Conservation (phyloP, 768 basidiomycete genomes). For the Dacryopinax primogenitus region DNA sequence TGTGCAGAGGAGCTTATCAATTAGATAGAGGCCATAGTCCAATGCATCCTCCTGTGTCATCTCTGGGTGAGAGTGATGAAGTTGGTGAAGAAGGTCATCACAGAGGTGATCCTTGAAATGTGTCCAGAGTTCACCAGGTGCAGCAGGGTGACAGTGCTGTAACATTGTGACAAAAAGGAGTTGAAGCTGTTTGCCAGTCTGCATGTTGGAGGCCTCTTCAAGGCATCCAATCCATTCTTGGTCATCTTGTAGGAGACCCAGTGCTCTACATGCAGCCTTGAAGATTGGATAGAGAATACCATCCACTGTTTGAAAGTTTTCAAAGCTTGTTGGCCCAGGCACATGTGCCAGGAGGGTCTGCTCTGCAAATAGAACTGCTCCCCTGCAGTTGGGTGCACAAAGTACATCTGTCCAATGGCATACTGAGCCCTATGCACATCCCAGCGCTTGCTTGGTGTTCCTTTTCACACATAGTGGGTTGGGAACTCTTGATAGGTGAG, state of each 20-base stretch:
- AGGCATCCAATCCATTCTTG: conserved; percentile 34
- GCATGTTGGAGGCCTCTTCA: conserved; percentile 30
- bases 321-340: conserved; percentile 27
- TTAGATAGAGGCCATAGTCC: conserved; percentile 35
- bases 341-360: conserved; percentile 32
- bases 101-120: conserved; percentile 29
- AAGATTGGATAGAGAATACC: conserved; percentile 24
- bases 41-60: conserved; percentile 27
- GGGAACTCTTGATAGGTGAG: conserved; percentile 33
- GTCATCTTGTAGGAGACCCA: conserved; percentile 34
- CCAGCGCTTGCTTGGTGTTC: conserved; percentile 25
- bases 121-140: conserved; percentile 32
- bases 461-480: conserved; percentile 23
- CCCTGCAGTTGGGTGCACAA: conserved; percentile 24
- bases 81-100: conserved; percentile 29
- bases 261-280: conserved; percentile 31
- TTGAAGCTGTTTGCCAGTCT: conserved; percentile 29
- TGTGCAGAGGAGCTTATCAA: conserved; percentile 25
- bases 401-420: conserved; percentile 35
- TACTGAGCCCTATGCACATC: conserved; percentile 20
- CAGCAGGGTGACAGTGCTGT: conserved; percentile 21
- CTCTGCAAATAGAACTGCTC: conserved; percentile 31
- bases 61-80: conserved; percentile 17
- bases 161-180: conserved; percentile 34
- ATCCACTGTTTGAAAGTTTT: conserved; percentile 17